Conservation (phyloP, 2,329 filamentous ascomycete genomes). For the Colletotrichum siamense region DNA sequence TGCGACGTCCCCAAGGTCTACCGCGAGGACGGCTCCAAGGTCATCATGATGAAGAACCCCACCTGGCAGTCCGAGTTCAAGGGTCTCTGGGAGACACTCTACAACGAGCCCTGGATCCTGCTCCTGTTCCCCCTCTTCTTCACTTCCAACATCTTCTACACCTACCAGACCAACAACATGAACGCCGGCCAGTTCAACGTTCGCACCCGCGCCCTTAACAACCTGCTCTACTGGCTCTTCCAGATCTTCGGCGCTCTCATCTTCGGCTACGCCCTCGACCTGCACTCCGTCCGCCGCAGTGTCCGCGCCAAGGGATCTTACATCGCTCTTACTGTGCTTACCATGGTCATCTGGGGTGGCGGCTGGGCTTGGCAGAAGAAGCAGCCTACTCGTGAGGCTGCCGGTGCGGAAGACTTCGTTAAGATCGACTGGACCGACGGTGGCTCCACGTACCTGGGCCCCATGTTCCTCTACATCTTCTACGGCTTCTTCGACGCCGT, state of each 20-base stretch:
- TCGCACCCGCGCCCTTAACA: conserved; percentile 78
- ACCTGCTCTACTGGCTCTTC: conserved; percentile 77
- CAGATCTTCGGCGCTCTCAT: conserved; percentile 79
- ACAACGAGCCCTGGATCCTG: conserved; percentile 74
- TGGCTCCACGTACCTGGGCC: conserved; percentile 68
- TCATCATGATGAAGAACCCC: conserved; percentile 91
- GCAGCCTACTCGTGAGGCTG: conserved; percentile 56
- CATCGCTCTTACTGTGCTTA: conserved; percentile 67
- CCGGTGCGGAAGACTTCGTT: conserved; percentile 27
- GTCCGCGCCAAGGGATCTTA: conserved; percentile 71
- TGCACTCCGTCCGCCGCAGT: conserved; percentile 62
- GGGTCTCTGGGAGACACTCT: conserved; percentile 77
- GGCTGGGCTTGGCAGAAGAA: conserved; percentile 78
- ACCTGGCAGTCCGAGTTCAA: conserved; percentile 81
- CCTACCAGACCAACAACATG: conserved; percentile 74
- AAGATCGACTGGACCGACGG: conserved; percentile 68
- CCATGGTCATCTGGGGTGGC: conserved; percentile 82
- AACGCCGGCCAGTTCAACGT: conserved; percentile 76
- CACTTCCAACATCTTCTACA: conserved; percentile 84
- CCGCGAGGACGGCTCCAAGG: conserved; percentile 77
- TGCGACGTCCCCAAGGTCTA: conserved; percentile 75
- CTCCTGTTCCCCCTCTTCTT: conserved; percentile 84
- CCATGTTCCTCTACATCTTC: conserved; percentile 90
- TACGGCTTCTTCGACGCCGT: conserved; percentile 89
- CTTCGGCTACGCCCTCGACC: conserved; percentile 76